Evolutionary conservation across 768 basidiomycete genomes (phyloP), one percentile per base, ranked within the genome.

Genomic region (Russula abietina): DNA sequence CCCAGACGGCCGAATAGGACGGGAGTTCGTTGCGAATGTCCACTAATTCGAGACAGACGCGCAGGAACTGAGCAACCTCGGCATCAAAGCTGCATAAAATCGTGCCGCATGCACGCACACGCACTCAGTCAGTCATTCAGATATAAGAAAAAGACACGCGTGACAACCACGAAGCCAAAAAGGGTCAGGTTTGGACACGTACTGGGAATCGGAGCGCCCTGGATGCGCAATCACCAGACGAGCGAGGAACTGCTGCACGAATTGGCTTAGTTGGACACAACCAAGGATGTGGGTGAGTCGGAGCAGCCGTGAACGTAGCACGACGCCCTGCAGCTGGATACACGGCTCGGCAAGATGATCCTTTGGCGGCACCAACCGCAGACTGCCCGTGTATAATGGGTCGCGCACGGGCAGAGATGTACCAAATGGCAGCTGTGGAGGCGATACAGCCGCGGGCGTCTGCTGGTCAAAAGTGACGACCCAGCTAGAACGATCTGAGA

Each of bases 401-500:
- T 63, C 43, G 38, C 57, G 62, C 17, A 10, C 16, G 4, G 45
- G 52, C n/a, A 43, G 4, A 10, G 62, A 63, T 8, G 57, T 55
- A 46, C 62, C 62, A 22, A 63, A 54, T 4, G 43, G 30, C 16
- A 48, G 17, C n/a, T 22, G 28, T 1, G 65, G 48, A 11, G 65
- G 48, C 16, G 17, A n/a, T 2, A 10, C 32, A 9, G 24, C n/a
- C n/a, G n/a, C 17, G n/a, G 10, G 19, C 4, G 36, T 39, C 45
- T 46, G 32, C 52, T 39, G 32, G 2, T 63, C 62, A 38, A 63
- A 63, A 8, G 62, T 53, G 28, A 63, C 57, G 45, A 63, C 62
- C 62, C 62, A 63, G 52, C 62, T 63, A 4, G 57, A 46, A 16
- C 57, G 52, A 52, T 63, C 62, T 30, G 57, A 63, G 36, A 63